These are phyloP conservation scores for Macadamia tetraphylla DNA, from an alignment of 164 flowering plant genomes.

Conservation along the genomic window DNA sequence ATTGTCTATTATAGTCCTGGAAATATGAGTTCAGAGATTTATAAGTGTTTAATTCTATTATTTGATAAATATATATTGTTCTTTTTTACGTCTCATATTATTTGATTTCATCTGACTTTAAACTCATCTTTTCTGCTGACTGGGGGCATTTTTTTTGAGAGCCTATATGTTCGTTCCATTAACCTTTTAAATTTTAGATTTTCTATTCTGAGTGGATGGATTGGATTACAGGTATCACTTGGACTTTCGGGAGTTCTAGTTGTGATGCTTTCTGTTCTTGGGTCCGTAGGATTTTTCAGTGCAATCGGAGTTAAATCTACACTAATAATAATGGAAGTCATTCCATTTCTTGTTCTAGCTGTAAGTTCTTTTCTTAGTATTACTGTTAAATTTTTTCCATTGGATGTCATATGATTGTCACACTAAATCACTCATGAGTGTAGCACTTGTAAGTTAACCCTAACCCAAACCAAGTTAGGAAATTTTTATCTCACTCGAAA, in stretches of 20 bases:
- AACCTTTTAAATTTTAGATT: too few species aligned
- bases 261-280: conserved; percentile 90
- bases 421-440: too few species aligned
- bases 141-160: conserved; percentile 3
- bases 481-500: too few species aligned
- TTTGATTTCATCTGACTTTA: background rate
- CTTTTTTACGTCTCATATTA: background rate
- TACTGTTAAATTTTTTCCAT: background rate
- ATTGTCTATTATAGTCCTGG: too few species aligned
- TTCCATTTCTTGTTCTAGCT: conserved; percentile 96
- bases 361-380: conserved; percentile 47
- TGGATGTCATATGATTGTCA: background rate
- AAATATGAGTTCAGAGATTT: too few species aligned
- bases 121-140: background rate
- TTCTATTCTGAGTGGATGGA: background rate
- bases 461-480: too few species aligned
- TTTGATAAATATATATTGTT: background rate
- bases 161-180: too few species aligned
- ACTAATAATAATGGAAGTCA: conserved; percentile 97
- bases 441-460: too few species aligned
- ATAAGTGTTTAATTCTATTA: background rate
- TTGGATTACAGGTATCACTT: conserved; percentile 63
- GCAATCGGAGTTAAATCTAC: conserved; percentile 95
- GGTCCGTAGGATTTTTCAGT: conserved; percentile 94
- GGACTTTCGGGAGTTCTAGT: conserved; percentile 92